These are phyloP conservation scores for Parastagonospora avenae DNA, from an alignment of 2,329 filamentous ascomycete species.

Conservation along the genomic window DNA sequence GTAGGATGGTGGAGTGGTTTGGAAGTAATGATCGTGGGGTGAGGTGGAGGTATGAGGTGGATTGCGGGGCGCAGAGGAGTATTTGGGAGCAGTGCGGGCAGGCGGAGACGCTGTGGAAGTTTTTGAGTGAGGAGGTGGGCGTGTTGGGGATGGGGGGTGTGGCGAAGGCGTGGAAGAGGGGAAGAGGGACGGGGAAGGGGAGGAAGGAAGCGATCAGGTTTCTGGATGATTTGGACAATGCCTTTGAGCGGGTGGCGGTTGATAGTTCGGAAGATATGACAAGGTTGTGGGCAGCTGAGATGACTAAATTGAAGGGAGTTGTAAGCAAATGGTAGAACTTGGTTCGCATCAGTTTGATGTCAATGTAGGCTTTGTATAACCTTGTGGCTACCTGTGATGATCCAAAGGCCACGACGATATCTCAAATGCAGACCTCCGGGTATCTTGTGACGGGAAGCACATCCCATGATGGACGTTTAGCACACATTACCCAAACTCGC, in stretches of 20 bases:
- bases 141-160: conserved; percentile 10
- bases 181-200: conserved; percentile 1
- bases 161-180: conserved; percentile 10
- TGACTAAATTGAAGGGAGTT: conserved; percentile 3
- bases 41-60: conserved; percentile 14
- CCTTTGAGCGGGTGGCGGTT: background rate
- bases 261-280: background rate
- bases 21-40: background rate
- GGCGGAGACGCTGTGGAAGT: background rate
- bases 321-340: conserved; percentile 10
- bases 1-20: conserved; percentile 24
- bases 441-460: no score
- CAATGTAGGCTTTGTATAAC: no score
- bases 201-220: conserved; percentile 9
- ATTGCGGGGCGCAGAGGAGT: background rate
- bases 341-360: background rate
- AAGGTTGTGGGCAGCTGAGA: conserved; percentile 2
- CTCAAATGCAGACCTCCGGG: no score
- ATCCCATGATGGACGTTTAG: no score
- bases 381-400: no score
- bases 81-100: background rate
- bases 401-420: no score
- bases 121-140: conserved; percentile 3
- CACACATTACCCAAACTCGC: no score
- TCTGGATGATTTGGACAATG: conserved; percentile 7